Base-by-base conservation (phyloP, 371 early-diverging fungal species). In the Mucor lusitanicus region DNA sequence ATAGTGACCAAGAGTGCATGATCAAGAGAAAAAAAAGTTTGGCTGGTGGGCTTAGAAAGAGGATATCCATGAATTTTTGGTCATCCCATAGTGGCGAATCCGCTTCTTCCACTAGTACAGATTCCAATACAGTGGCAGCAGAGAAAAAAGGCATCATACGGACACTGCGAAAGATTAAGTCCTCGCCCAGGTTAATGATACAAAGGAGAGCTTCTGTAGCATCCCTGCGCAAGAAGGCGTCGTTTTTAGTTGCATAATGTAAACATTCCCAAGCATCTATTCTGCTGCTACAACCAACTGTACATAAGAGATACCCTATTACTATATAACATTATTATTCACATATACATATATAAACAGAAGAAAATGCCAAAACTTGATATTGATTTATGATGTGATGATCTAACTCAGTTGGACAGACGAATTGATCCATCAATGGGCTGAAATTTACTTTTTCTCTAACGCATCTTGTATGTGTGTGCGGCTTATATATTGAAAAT, bases 181-280 rank as follows among this genome's bases (percentile, higher is more conserved):
- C 40, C 15, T 61, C 67, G 13, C 55, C 67, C n/a, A 61, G 55
- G n/a, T 40, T 61, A 32, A 27, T 59, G 35, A 44, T 67, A 13
- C 61, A 60, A 67, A 60, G 67, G 37, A 67, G 33, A 12, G 13
- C 67, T 39, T 67, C 67, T 53, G 50, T 67, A 27, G 39, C 54
- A 19, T 54, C 67, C 67, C 61, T 67, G 61, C 67, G 55, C 54
- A 67, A 67, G 55, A 55, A 67, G 30, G 27, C 21, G 32, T 61
- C 44, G 11, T 67, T 54, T 61, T 67, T 54, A 48, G 46, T 39
- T 50, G 60, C 53, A 62, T 62, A 13, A 50, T 33, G 30, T 30
- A n/a, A 44, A 46, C 46, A 61, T 61, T 61, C 61, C 13, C 30
- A 46, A 27, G 30, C 28, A 46, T 61, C 46, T 58, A 35, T 58